Evolutionary conservation across 495 filamentous ascomycete genomes (phyloP).

Genomic region (Penicillium odoratum): DNA sequence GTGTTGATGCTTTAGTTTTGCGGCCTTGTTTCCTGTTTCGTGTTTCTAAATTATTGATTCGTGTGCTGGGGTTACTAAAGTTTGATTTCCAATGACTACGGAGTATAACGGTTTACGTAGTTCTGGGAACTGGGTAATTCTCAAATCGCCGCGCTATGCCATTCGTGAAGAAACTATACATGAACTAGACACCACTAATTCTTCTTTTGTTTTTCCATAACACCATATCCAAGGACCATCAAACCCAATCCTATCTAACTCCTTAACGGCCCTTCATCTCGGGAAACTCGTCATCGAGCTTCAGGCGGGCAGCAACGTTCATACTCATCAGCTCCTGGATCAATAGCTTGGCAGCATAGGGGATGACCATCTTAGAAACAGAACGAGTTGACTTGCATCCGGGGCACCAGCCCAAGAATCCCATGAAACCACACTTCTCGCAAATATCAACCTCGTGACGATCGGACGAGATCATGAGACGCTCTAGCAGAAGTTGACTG

Average conservation of each 20-base stretch:
- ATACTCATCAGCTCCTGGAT: conserved; percentile 97
- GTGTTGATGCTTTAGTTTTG: conserved; percentile 22
- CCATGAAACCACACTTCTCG: conserved; percentile 89
- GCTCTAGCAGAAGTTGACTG: conserved; percentile 86
- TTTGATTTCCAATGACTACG: background rate
- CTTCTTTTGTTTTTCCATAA: conserved; percentile 14
- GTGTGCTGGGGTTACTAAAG: background rate
- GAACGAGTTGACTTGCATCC: conserved; percentile 78
- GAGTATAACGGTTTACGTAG: conserved; percentile 4
- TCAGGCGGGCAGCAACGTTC: conserved; percentile 87
- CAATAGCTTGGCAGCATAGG: conserved; percentile 97
- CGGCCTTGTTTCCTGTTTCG: background rate
- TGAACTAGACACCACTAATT: conserved; percentile 10
- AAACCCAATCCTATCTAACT: background rate
- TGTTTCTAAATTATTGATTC: conserved; percentile 3
- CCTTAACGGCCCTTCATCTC: conserved; percentile 42
- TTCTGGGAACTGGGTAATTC: conserved; percentile 1
- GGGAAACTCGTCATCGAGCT: conserved; percentile 90
- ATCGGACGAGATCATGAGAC: conserved; percentile 91
- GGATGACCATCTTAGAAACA: conserved; percentile 89
- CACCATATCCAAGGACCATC: conserved; percentile 6
- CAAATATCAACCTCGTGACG: conserved; percentile 90
- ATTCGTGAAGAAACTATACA: conserved; percentile 25
- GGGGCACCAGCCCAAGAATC: conserved; percentile 89
- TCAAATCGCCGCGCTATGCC: conserved; percentile 37